Evolutionary conservation across 371 early-diverging fungal genomes (phyloP).

Genomic region (Astathelohania contejeani): DNA sequence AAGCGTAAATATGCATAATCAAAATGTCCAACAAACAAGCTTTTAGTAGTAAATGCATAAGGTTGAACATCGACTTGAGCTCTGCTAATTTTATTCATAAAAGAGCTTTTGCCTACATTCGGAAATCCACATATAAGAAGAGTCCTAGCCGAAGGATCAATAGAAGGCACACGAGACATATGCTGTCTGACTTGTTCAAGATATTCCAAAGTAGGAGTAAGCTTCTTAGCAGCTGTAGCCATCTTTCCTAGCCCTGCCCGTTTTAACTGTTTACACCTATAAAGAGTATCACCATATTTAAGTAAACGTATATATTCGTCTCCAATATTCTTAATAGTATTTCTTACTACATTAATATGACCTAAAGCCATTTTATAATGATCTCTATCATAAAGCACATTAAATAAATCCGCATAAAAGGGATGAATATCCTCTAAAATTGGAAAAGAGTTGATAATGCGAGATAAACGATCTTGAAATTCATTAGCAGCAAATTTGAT

Average conservation of each 20-base stretch:
- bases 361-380: slow-evolving; percentile 98
- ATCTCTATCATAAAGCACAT: slow-evolving; percentile 97
- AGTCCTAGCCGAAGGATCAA: slow-evolving; percentile 95
- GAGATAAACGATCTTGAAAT: slow-evolving; percentile 79
- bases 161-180: slow-evolving; percentile 80
- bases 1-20: slow-evolving; percentile 97
- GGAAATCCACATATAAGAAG: slow-evolving; percentile 97
- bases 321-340: slow-evolving; percentile 77
- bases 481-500: slow-evolving; percentile 83
- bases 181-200: slow-evolving; percentile 98
- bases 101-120: slow-evolving; percentile 97
- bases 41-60: slow-evolving; percentile 99
- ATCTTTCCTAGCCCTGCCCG: slow-evolving; percentile 91
- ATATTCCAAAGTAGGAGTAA: slow-evolving; percentile 87
- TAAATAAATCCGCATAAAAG: slow-evolving; percentile 98
- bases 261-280: slow-evolving; percentile 97
- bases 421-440: slow-evolving; percentile 98
- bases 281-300: slow-evolving; percentile 97
- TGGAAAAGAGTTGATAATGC: slow-evolving; percentile 86
- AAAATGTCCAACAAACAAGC: slow-evolving; percentile 98
- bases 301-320: slow-evolving; percentile 89
- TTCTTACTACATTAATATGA: slow-evolving; percentile 88
- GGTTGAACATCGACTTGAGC: slow-evolving; percentile 99
- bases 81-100: slow-evolving; percentile 96
- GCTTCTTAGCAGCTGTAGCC: slow-evolving; percentile 97